Conservation (phyloP, 345 rosid species). For the Sonneratia alba region DNA sequence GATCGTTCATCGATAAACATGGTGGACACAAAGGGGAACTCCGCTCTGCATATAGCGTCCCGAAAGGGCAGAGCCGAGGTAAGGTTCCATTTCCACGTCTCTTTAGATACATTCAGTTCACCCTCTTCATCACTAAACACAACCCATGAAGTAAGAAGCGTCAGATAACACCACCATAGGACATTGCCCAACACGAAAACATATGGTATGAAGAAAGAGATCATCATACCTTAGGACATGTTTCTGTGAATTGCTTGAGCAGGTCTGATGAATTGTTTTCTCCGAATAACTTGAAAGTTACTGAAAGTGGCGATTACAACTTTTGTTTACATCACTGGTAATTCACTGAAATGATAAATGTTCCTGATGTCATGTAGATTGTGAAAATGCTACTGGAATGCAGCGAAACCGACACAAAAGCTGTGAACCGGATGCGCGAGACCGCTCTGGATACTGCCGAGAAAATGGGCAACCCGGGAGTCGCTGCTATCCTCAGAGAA, state of each 20-base stretch:
- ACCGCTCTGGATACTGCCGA: slow-evolving; percentile 12
- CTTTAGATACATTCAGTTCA: background rate
- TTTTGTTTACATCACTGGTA: background rate
- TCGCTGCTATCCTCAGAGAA: background rate
- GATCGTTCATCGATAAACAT: background rate
- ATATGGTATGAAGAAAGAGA: no score
- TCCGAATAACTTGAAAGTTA: background rate
- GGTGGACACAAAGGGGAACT: slow-evolving; percentile 10
- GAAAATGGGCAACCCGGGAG: slow-evolving; percentile 4
- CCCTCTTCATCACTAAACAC: no score
- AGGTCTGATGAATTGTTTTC: no score
- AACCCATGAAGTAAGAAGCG: no score
- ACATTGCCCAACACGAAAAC: background rate
- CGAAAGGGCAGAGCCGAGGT: slow-evolving; percentile 11
- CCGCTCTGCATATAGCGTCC: slow-evolving; percentile 11
- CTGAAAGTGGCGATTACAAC: no score
- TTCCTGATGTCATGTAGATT: slow-evolving; percentile 2
- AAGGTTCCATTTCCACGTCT: background rate
- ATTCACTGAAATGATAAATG: background rate
- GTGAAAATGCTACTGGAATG: slow-evolving; percentile 6
- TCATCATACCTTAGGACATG: no score
- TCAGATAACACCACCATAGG: background rate
- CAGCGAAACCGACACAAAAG: background rate
- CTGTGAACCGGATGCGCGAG: slow-evolving; percentile 3
- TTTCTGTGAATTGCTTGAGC: no score